Evolutionary conservation across 2,329 filamentous ascomycete genomes (phyloP).

Genomic region (Microsporum audouinii): DNA sequence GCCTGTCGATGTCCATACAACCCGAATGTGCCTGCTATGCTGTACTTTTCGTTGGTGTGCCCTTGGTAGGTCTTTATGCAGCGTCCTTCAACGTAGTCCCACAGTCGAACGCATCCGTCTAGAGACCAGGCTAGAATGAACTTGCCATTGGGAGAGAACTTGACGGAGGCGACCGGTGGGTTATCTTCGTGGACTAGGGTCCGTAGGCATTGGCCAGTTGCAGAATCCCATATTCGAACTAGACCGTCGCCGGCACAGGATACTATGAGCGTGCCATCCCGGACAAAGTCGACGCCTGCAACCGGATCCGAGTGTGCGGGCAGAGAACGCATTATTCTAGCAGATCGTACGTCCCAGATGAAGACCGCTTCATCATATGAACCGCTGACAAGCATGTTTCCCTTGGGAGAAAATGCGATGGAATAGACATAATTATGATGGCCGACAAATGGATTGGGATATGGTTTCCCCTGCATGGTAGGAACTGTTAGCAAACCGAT

Average conservation of each 20-base stretch:
- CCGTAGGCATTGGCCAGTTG: slow-evolving; percentile 84
- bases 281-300: slow-evolving; percentile 80
- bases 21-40: slow-evolving; percentile 75
- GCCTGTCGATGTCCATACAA: slow-evolving; percentile 37
- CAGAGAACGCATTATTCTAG: slow-evolving; percentile 74
- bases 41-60: slow-evolving; percentile 72
- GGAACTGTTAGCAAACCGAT: no score
- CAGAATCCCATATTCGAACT: slow-evolving; percentile 91
- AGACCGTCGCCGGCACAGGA: slow-evolving; percentile 86
- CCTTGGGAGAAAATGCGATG: slow-evolving; percentile 91
- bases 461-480: slow-evolving; percentile 39
- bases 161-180: slow-evolving; percentile 74
- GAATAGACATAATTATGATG: slow-evolving; percentile 96
- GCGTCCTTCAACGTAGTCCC: slow-evolving; percentile 85
- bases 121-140: slow-evolving; percentile 86
- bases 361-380: slow-evolving; percentile 97
- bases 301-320: slow-evolving; percentile 95
- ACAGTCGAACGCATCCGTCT: slow-evolving; percentile 79
- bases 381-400: slow-evolving; percentile 89
- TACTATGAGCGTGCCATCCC: slow-evolving; percentile 82
- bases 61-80: slow-evolving; percentile 98
- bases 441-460: slow-evolving; percentile 56
- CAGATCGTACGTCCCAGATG: slow-evolving; percentile 87
- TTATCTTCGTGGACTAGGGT: slow-evolving; percentile 96
- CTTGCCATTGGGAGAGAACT: slow-evolving; percentile 87